phyloP scores from a whole-genome alignment of 352 stramenopile genomes.

The Pythium biforme region DNA sequence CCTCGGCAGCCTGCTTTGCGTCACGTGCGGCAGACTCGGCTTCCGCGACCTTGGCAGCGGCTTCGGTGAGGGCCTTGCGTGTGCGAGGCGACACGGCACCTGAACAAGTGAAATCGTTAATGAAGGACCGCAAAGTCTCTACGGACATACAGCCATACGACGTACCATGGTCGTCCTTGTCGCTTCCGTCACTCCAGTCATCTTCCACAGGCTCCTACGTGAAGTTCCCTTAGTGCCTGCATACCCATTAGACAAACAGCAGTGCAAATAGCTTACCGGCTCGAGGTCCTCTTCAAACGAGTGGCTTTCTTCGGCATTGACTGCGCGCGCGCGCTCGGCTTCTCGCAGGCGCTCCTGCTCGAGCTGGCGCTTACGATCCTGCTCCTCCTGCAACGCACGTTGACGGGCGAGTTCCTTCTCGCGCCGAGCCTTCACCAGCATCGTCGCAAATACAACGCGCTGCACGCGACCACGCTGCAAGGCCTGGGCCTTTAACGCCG shows the following conservation, averaged over 20 bases:
- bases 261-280: slow-evolving; percentile 42
- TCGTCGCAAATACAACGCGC: slow-evolving; percentile 46
- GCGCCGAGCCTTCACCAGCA: slow-evolving; percentile 46
- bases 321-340: slow-evolving; percentile 28
- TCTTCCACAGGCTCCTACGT: slow-evolving; percentile 82
- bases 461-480: slow-evolving; percentile 57
- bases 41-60: slow-evolving; percentile 71
- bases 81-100: slow-evolving; percentile 61
- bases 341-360: slow-evolving; percentile 32
- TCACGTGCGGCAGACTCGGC: slow-evolving; percentile 69
- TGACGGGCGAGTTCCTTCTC: slow-evolving; percentile 38
- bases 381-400: slow-evolving; percentile 20
- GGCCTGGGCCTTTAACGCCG: slow-evolving; percentile 57
- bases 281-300: slow-evolving; percentile 39
- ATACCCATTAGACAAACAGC: not conserved
- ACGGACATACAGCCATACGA: not conserved
- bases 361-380: slow-evolving; percentile 16
- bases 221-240: slow-evolving; percentile 56
- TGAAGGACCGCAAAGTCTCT: not conserved
- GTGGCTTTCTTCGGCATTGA: slow-evolving; percentile 22
- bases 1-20: slow-evolving; percentile 47
- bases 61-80: slow-evolving; percentile 63
- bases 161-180: slow-evolving; percentile 50
- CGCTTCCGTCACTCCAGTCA: slow-evolving; percentile 74
- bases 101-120: slow-evolving; percentile 3